These are phyloP conservation scores for Setaria italica DNA, from an alignment of 202 grass and related monocot species.

Conservation along the genomic window DNA sequence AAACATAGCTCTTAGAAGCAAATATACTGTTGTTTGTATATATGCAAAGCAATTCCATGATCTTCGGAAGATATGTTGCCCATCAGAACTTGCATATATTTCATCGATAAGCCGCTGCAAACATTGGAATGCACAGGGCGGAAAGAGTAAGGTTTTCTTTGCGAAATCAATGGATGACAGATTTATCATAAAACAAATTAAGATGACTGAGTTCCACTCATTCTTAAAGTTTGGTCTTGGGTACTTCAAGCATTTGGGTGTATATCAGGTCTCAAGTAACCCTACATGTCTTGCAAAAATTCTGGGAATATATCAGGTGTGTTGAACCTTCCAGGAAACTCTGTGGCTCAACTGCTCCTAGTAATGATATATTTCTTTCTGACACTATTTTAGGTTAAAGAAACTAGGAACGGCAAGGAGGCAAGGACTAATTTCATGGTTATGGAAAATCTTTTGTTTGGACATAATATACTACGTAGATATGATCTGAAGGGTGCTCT, in stretches of 20 bases:
- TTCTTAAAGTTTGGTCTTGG: constrained; percentile 91
- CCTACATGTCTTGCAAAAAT: constrained; percentile 92
- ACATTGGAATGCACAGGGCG: constrained; percentile 88
- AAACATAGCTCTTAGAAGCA: constrained; percentile 71
- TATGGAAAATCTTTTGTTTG: constrained; percentile 98
- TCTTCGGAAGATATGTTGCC: constrained; percentile 88
- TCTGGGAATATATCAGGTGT: constrained; percentile 92
- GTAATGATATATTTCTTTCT: constrained; percentile 49
- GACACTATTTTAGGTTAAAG: constrained; percentile 63
- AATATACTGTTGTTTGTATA: constrained; percentile 77
- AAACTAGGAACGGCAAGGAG: constrained; percentile 81
- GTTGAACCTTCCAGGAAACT: constrained; percentile 35
- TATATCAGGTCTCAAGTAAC: constrained; percentile 64
- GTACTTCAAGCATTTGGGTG: constrained; percentile 86
- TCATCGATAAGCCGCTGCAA: constrained; percentile 85
- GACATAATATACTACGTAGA: constrained; percentile 68
- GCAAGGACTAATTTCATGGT: constrained; percentile 81
- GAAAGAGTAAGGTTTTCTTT: constrained; percentile 89
- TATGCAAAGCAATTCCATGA: constrained; percentile 89
- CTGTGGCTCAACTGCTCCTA: constrained; percentile 24
- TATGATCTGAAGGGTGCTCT: constrained; percentile 98
- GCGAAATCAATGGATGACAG: constrained; percentile 89
- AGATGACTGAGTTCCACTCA: constrained; percentile 88
- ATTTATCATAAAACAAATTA: constrained; percentile 97
- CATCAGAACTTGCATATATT: constrained; percentile 88